Evolutionary conservation across 129 eudicot genomes (phyloP).

Genomic region (Lactuca saligna): DNA sequence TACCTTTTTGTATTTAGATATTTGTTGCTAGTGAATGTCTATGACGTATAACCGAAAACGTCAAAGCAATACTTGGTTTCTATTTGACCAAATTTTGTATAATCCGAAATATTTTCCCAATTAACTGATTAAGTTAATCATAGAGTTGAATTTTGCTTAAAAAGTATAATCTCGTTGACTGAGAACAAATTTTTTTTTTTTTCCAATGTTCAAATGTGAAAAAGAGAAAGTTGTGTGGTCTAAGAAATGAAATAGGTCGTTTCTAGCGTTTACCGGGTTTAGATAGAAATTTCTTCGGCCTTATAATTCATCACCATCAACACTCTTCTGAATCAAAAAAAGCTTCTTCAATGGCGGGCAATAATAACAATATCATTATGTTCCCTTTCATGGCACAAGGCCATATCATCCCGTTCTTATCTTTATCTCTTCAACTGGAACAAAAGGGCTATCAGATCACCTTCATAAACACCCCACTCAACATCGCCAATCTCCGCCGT

Average conservation of each 20-base stretch:
- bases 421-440: slow-evolving; percentile 49
- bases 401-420: slow-evolving; percentile 67
- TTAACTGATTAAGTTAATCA: not conserved
- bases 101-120: too few relatives aligned
- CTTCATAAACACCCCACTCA: slow-evolving; percentile 66
- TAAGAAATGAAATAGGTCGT: not conserved
- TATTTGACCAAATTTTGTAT: too few relatives aligned
- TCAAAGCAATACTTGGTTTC: not conserved
- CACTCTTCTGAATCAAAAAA: not conserved
- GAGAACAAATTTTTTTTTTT: not conserved
- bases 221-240: not conserved
- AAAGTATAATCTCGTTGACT: not conserved
- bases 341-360: slow-evolving; percentile 13
- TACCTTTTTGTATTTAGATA: not conserved
- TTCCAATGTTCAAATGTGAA: not conserved
- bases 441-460: slow-evolving; percentile 46
- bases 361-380: slow-evolving; percentile 42
- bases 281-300: not conserved
- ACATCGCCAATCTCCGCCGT: slow-evolving; percentile 55
- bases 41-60: not conserved
- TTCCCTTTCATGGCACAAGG: slow-evolving; percentile 91
- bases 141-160: not conserved
- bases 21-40: not conserved
- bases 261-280: not conserved
- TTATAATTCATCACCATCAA: slow-evolving; percentile 4